Conservation (phyloP, 2,329 filamentous ascomycete species). For the Curvularia spicifera region DNA sequence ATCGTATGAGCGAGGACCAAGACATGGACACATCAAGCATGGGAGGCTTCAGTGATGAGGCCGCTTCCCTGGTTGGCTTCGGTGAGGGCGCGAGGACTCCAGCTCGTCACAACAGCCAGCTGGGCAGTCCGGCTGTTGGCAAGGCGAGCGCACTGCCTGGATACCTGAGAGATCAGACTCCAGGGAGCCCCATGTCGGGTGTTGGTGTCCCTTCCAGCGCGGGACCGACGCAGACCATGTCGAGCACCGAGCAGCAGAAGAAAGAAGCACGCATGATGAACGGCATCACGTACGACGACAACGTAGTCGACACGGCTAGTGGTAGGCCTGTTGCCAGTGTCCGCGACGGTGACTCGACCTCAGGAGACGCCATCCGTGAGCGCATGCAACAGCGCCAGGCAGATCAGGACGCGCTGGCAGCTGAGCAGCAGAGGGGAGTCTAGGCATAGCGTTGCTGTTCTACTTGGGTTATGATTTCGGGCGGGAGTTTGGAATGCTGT, state of each 20-base stretch:
- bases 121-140: conserved; percentile 76
- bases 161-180: conserved; percentile 42
- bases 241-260: conserved; percentile 45
- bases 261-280: conserved; percentile 54
- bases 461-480: conserved; percentile 10
- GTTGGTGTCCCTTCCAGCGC: conserved; percentile 18
- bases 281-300: conserved; percentile 55
- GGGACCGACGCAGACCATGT: conserved; percentile 39
- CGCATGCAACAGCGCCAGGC: conserved; percentile 44
- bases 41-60: conserved; percentile 85
- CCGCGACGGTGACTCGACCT: conserved; percentile 58
- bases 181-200: conserved; percentile 42
- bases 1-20: conserved; percentile 73
- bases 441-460: conserved; percentile 16
- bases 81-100: conserved; percentile 80
- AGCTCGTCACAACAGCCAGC: conserved; percentile 66
- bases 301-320: conserved; percentile 50
- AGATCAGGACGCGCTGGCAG: conserved; percentile 35
- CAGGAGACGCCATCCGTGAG: conserved; percentile 69
- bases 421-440: conserved; percentile 28
- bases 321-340: conserved; percentile 41
- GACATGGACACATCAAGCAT: conserved; percentile 67
- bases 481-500: conserved; percentile 15
- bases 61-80: conserved; percentile 85
- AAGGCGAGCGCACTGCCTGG: conserved; percentile 47